Conservation (phyloP, 1,139 yeast genomes). For the Diutina rugosa region DNA sequence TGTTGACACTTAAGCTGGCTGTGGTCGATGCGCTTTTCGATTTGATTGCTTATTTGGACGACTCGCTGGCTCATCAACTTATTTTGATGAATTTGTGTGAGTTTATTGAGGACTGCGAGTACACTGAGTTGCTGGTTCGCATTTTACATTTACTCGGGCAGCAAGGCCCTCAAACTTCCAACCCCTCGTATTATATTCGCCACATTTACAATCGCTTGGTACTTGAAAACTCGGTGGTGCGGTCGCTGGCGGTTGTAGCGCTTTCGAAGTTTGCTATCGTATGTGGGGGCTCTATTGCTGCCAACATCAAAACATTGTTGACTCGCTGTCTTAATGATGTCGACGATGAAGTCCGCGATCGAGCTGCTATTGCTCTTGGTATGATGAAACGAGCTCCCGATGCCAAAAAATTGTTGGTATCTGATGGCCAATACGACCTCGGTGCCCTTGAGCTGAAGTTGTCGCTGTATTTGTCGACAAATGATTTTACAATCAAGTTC, state of each 20-base stretch:
- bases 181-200: conserved; percentile 86
- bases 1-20: conserved; percentile 69
- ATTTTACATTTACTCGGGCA: conserved; percentile 84
- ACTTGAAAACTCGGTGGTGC: conserved; percentile 83
- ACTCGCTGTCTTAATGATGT: conserved; percentile 77
- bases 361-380: conserved; percentile 79
- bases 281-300: conserved; percentile 54
- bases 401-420: conserved; percentile 46
- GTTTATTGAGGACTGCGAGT: conserved; percentile 96
- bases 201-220: conserved; percentile 96
- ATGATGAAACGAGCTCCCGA: conserved; percentile 36
- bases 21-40: conserved; percentile 90
- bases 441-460: conserved; percentile 68
- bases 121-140: conserved; percentile 83
- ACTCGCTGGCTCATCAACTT: conserved; percentile 57
- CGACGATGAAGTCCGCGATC: conserved; percentile 96
- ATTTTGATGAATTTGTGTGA: conserved; percentile 89
- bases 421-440: conserved; percentile 60
- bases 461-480: conserved; percentile 45
- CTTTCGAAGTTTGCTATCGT: conserved; percentile 82
- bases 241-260: conserved; percentile 93
- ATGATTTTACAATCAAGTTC: conserved; percentile 52
- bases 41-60: conserved; percentile 75
- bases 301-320: conserved; percentile 63
- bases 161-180: conserved; percentile 81